These are phyloP conservation scores for Daldinia bambusicola DNA, from an alignment of 495 filamentous ascomycete genomes.

Conservation along the genomic window DNA sequence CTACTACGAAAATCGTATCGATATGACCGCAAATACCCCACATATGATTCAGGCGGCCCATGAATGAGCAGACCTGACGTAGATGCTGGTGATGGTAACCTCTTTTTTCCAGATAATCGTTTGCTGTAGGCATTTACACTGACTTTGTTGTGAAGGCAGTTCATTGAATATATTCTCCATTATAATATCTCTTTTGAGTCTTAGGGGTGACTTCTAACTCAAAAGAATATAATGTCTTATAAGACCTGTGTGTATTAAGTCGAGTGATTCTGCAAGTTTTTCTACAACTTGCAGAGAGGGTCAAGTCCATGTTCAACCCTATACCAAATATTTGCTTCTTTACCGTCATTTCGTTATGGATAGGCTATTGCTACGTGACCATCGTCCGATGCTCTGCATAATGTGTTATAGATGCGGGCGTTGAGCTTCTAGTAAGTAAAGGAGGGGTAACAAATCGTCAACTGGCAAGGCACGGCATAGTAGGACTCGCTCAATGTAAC, in stretches of 20 bases:
- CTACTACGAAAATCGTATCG: background rate
- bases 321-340: background rate
- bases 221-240: background rate
- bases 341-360: background rate
- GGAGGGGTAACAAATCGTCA: conserved; percentile 6
- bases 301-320: background rate
- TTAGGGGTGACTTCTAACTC: too few species aligned
- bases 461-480: too few species aligned
- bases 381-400: background rate
- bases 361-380: conserved; percentile 2
- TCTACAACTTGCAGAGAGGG: background rate
- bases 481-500: background rate
- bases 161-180: too few species aligned
- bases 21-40: background rate
- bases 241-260: too few species aligned
- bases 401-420: background rate
- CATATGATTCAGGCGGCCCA: background rate
- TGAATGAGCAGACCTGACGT: background rate
- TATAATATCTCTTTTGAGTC: too few species aligned
- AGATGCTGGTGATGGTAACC: background rate
- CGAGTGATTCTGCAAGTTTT: too few species aligned
- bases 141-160: too few species aligned
- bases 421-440: background rate
- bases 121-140: too few species aligned
- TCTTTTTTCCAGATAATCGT: too few species aligned